phyloP scores from a whole-genome alignment of 306 rosid species.

The Ormosia emarginata region DNA sequence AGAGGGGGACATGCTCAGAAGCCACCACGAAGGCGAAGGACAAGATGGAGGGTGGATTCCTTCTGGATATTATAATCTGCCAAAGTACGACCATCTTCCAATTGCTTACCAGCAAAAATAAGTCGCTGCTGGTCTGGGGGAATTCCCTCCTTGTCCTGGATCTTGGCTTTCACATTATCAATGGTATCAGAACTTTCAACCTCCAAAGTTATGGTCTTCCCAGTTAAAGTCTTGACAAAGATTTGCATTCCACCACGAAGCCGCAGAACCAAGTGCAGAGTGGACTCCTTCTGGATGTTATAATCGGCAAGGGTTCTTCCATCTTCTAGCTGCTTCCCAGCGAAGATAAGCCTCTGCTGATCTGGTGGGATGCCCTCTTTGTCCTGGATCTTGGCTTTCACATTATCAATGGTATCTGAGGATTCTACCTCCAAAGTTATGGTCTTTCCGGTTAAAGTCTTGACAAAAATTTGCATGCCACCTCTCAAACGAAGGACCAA shows the following conservation, averaged over 20 bases:
- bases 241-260: background rate
- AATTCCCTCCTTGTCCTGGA: no score
- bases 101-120: no score
- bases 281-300: background rate
- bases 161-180: background rate
- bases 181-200: background rate
- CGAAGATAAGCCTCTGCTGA: background rate
- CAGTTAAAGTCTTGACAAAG: background rate
- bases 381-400: background rate
- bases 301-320: background rate
- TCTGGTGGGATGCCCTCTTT: background rate
- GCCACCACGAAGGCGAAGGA: no score
- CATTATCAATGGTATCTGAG: background rate
- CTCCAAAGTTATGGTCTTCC: background rate
- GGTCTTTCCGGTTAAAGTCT: background rate
- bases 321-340: background rate
- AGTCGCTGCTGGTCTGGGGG: no score
- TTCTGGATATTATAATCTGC: no score
- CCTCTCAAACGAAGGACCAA: background rate
- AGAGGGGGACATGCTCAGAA: no score
- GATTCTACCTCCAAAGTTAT: background rate
- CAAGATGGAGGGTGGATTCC: no score
- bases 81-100: no score
- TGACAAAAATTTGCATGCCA: background rate
- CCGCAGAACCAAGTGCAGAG: background rate